Percentiles rank a stretch among this genome's conserved stretches.
These are phyloP conservation scores for Pisolithus albus DNA, from an alignment of 768 basidiomycete genomes.

Conservation along the genomic window DNA sequence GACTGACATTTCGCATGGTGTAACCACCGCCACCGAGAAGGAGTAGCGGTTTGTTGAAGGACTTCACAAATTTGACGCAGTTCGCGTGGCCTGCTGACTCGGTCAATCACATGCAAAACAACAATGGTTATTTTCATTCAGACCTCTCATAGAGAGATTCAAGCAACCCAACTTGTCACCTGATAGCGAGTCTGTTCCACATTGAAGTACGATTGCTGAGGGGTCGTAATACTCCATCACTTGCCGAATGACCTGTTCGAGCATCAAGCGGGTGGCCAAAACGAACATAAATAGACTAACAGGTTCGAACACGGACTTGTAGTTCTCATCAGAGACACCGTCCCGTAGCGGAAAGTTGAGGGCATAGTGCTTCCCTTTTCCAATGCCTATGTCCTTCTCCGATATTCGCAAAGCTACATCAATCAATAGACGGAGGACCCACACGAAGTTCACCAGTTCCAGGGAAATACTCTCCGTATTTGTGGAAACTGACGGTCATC, in stretches of 20 bases:
- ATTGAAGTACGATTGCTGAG: constrained; percentile 92
- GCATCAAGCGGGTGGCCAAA: not conserved
- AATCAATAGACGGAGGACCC: constrained; percentile 19
- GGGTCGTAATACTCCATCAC: constrained; percentile 96
- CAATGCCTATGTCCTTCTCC: constrained; percentile 79
- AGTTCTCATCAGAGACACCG: constrained; percentile 92
- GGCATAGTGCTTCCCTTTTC: constrained; percentile 91
- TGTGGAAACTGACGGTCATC: constrained; percentile 98
- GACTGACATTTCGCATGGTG: constrained; percentile 95
- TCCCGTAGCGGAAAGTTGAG: constrained; percentile 93
- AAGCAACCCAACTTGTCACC: constrained; percentile 95
- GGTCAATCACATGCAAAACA: not conserved
- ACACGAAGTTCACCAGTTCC: constrained; percentile 96
- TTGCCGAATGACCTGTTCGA: constrained; percentile 74
- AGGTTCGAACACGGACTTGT: constrained; percentile 92
- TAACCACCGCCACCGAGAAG: constrained; percentile 97
- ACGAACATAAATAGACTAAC: constrained; percentile 37
- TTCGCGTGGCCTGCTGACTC: constrained; percentile 78
- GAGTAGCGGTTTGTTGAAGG: constrained; percentile 89
- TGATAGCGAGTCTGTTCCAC: constrained; percentile 93
- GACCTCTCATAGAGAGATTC: constrained; percentile 93
- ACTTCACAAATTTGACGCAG: constrained; percentile 95
- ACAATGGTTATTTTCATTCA: not conserved
- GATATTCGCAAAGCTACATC: constrained; percentile 7
- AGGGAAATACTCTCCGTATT: constrained; percentile 98